Evolutionary conservation across 2,329 filamentous ascomycete species (phyloP).

Genomic region (Trichoderma sp.): DNA sequence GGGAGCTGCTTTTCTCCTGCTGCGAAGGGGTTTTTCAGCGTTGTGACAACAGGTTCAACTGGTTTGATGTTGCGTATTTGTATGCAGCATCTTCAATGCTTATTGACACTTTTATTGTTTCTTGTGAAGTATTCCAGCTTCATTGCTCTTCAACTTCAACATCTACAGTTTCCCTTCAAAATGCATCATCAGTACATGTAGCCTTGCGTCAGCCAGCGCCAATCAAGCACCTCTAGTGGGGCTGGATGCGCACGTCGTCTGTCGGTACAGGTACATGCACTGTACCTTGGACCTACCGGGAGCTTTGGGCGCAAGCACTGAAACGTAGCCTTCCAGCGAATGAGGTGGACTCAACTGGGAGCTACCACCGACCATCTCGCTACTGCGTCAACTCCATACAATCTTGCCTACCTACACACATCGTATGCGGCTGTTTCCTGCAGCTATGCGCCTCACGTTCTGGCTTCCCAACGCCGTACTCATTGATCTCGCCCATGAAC

Average conservation of each 20-base stretch:
- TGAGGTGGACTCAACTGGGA: neutral
- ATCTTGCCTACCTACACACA: no score
- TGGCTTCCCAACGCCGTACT: conserved; percentile 9
- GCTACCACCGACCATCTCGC: conserved; percentile 2
- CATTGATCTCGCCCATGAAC: conserved; percentile 25
- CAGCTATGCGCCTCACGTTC: conserved; percentile 26
- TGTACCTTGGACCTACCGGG: neutral
- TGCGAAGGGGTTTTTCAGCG: no score
- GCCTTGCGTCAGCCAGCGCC: conserved; percentile 18
- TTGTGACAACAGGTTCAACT: no score
- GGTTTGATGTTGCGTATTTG: no score
- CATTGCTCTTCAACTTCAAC: no score
- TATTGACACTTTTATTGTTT: no score
- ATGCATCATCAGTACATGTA: neutral
- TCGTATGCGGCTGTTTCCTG: conserved; percentile 2
- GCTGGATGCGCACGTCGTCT: conserved; percentile 4
- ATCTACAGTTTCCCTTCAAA: neutral
- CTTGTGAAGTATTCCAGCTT: no score
- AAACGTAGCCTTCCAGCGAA: conserved; percentile 29
- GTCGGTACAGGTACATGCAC: conserved; percentile 1
- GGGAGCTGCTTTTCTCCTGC: no score
- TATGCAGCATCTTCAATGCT: no score
- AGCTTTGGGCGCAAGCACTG: conserved; percentile 20
- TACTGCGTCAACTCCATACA: neutral
- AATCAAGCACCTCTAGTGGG: conserved; percentile 26